Conservation (phyloP, 2,329 filamentous ascomycete genomes). For the Phialocephala sp. region DNA sequence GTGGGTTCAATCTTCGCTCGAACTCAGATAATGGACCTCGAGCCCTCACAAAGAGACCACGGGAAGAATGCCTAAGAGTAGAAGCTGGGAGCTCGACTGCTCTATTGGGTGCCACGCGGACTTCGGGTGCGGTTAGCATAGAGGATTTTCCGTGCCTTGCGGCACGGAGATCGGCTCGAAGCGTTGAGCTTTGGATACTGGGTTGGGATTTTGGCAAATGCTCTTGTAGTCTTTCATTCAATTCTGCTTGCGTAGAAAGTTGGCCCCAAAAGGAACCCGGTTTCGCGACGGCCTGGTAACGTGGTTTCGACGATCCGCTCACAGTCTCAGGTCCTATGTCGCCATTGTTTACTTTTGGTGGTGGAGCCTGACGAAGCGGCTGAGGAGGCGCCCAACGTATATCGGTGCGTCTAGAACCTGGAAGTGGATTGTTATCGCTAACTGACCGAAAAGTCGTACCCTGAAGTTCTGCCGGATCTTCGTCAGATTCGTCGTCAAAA, state of each 20-base stretch:
- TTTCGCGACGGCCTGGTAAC: background rate
- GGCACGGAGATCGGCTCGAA: background rate
- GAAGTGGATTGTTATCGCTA: background rate
- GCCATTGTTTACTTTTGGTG: background rate
- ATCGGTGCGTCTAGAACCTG: background rate
- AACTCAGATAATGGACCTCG: background rate
- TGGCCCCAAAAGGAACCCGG: background rate
- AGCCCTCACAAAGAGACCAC: background rate
- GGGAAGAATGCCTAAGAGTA: background rate
- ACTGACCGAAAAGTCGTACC: background rate
- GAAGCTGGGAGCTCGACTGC: background rate
- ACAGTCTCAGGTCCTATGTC: background rate
- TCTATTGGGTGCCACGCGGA: background rate
- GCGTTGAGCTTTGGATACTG: background rate
- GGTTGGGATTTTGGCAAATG: background rate
- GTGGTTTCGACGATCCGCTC: background rate
- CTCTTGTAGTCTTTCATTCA: background rate
- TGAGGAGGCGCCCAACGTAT: background rate
- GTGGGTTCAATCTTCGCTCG: background rate
- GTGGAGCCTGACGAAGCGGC: background rate
- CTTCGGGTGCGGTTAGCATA: background rate
- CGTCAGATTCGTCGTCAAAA: background rate
- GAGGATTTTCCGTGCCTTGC: background rate
- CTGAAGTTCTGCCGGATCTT: background rate
- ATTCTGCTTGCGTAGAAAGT: background rate